These are phyloP conservation scores for Gossypium herbaceum DNA, from an alignment of 345 rosid genomes.

Conservation along the genomic window DNA sequence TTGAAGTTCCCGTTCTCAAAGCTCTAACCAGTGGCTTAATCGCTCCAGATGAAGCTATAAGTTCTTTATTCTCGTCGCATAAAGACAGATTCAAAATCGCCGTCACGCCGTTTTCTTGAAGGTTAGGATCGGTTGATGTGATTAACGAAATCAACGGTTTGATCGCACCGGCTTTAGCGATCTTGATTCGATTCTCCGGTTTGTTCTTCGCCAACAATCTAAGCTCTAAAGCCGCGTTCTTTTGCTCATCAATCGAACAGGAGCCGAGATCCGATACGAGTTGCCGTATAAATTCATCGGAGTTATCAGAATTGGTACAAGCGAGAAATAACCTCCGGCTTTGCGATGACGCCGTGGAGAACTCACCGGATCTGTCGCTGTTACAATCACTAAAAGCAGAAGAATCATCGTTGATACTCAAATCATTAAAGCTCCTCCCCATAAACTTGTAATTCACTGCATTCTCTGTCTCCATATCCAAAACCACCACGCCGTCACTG, in stretches of 20 bases:
- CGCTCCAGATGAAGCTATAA: conserved; percentile 77
- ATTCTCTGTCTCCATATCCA: conserved; percentile 42
- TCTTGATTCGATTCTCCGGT: conserved; percentile 72
- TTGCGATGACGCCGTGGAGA: conserved; percentile 60
- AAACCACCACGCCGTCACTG: background rate
- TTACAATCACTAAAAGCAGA: conserved; percentile 90
- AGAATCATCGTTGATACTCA: conserved; percentile 40
- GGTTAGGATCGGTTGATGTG: conserved; percentile 65
- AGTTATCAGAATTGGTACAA: conserved; percentile 50
- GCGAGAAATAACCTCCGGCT: conserved; percentile 58
- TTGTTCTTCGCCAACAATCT: conserved; percentile 88
- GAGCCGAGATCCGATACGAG: conserved; percentile 70
- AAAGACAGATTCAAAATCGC: conserved; percentile 80
- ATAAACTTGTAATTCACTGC: conserved; percentile 35
- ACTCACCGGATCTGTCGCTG: conserved; percentile 96
- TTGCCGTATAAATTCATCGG: conserved; percentile 66
- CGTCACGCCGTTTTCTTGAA: conserved; percentile 91
- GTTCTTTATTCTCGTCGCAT: conserved; percentile 84
- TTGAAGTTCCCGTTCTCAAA: conserved; percentile 63
- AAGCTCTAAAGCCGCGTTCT: conserved; percentile 92
- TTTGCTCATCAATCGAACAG: conserved; percentile 70
- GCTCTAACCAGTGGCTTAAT: conserved; percentile 78
- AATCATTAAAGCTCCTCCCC: conserved; percentile 40
- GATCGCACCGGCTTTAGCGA: conserved; percentile 81
- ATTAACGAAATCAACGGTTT: conserved; percentile 64